phyloP scores from a whole-genome alignment of 116 monocot genomes.

The Papilionanthe hybrid region DNA sequence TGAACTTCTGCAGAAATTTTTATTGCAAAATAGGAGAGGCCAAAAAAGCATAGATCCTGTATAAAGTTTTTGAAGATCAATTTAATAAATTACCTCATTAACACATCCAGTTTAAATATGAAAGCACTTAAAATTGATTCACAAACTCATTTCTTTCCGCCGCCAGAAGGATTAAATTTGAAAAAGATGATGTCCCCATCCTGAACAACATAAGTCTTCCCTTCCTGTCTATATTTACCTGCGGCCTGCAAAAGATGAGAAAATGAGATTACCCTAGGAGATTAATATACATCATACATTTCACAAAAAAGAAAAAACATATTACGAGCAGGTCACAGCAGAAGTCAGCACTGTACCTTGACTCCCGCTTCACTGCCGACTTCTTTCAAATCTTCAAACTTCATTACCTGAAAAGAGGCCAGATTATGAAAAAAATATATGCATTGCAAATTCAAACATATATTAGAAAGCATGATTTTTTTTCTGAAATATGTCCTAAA shows the following conservation, averaged over 20 bases:
- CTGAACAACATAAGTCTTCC: conserved; percentile 94
- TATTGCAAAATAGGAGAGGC: no score
- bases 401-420: conserved; percentile 77
- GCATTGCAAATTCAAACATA: not conserved
- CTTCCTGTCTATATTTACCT: conserved; percentile 95
- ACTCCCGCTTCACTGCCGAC: conserved; percentile 75
- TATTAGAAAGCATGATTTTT: not conserved
- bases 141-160: conserved; percentile 75
- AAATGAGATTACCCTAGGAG: not conserved
- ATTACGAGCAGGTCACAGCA: not conserved
- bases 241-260: conserved; percentile 51
- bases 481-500: no score
- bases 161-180: conserved; percentile 94
- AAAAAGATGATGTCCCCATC: conserved; percentile 97
- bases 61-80: not conserved
- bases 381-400: conserved; percentile 95
- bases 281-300: not conserved
- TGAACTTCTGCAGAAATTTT: no score
- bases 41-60: not conserved
- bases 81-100: not conserved
- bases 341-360: conserved; percentile 42
- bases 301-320: not conserved
- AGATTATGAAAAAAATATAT: not conserved
- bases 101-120: no score
- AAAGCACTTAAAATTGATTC: not conserved